A percentile compares a stretch with the other conserved stretches of the same genome.
phyloP scores from a whole-genome alignment of 805 yeast genomes.

The Lipomyces yamanashiensis region DNA sequence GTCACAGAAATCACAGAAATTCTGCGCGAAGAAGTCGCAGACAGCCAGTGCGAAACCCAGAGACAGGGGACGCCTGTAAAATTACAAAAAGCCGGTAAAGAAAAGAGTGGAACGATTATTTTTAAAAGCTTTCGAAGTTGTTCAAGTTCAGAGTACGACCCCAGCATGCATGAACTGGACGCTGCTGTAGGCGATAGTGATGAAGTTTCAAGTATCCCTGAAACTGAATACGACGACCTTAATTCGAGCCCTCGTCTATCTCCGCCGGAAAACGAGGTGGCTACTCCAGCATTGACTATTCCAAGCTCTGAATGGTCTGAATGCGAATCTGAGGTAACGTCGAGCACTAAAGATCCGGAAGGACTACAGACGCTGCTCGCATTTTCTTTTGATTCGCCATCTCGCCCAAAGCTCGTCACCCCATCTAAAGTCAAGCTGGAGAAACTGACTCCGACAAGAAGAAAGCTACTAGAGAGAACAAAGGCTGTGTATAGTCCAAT shows the following conservation, averaged over 20 bases:
- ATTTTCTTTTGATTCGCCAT: neutral
- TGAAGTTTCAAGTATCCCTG: slow-evolving; percentile 1
- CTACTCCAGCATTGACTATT: neutral
- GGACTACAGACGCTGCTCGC: neutral
- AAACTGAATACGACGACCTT: neutral
- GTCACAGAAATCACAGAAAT: neutral
- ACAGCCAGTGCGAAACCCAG: neutral
- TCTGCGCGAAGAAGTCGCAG: neutral
- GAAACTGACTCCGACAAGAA: slow-evolving; percentile 1
- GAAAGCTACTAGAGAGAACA: slow-evolving; percentile 3
- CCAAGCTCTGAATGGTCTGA: slow-evolving; percentile 31
- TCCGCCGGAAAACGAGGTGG: neutral
- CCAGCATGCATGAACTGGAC: neutral
- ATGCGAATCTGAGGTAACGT: slow-evolving; percentile 8
- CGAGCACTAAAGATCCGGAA: slow-evolving; percentile 6
- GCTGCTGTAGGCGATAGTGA: neutral
- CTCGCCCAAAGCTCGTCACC: neutral
- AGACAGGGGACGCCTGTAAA: neutral
- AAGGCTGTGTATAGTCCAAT: slow-evolving; percentile 13
- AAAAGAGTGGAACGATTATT: neutral
- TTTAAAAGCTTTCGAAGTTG: neutral
- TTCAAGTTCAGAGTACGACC: slow-evolving; percentile 1
- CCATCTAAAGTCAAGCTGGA: neutral
- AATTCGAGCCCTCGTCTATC: neutral
- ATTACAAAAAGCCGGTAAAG: slow-evolving; percentile 1